These are phyloP conservation scores for Mycena metata DNA, from an alignment of 768 basidiomycete genomes.

Conservation along the genomic window DNA sequence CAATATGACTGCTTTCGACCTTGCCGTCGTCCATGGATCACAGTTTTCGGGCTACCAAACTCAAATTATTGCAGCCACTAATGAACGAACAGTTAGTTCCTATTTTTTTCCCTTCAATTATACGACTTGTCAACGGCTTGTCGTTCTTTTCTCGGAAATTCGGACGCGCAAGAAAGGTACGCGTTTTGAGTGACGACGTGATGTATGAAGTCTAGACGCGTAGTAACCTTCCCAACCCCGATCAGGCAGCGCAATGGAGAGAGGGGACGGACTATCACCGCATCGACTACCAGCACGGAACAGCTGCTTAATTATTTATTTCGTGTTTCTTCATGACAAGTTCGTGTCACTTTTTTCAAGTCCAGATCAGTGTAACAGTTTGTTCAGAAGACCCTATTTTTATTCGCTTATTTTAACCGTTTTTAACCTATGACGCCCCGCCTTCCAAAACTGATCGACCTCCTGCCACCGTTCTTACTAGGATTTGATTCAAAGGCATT, in stretches of 20 bases:
- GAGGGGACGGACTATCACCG: slow-evolving; percentile 30
- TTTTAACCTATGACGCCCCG: slow-evolving; percentile 29
- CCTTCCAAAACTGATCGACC: slow-evolving; percentile 14
- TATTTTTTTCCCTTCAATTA: slow-evolving; percentile 10
- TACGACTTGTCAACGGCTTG: not conserved
- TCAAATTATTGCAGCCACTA: slow-evolving; percentile 24
- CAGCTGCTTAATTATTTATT: slow-evolving; percentile 25
- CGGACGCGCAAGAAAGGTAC: slow-evolving; percentile 23
- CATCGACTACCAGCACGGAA: slow-evolving; percentile 24
- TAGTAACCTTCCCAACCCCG: slow-evolving; percentile 22
- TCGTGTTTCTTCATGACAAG: slow-evolving; percentile 31
- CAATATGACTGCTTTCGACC: slow-evolving; percentile 36
- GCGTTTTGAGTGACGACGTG: slow-evolving; percentile 10
- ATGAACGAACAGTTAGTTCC: not conserved
- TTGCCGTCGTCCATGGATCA: not conserved
- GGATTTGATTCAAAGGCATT: no score
- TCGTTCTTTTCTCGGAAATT: slow-evolving; percentile 9
- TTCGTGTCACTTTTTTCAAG: slow-evolving; percentile 21
- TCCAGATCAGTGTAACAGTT: not conserved
- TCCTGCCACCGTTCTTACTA: slow-evolving; percentile 7
- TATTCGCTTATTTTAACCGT: slow-evolving; percentile 11
- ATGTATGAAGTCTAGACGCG: slow-evolving; percentile 16
- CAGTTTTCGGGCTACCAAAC: not conserved
- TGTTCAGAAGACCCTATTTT: slow-evolving; percentile 8
- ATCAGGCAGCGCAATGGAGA: slow-evolving; percentile 17